Evolutionary conservation across 2,329 filamentous ascomycete genomes (phyloP).

Genomic region (Exutisphaerella laricina): DNA sequence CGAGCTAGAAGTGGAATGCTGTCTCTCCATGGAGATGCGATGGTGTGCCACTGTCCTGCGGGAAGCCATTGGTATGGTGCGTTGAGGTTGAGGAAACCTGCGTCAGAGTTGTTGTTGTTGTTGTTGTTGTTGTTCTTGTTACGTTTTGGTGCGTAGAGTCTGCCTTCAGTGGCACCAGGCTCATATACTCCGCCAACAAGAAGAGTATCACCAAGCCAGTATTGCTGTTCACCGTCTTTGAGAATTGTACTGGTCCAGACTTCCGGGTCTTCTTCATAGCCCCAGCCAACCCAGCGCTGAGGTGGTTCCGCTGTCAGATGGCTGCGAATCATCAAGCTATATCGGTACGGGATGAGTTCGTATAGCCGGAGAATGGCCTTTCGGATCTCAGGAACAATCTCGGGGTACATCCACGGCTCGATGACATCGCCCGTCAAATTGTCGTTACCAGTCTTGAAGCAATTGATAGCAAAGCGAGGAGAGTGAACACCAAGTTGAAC

Average conservation of each 20-base stretch:
- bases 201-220: slow-evolving; percentile 64
- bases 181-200: slow-evolving; percentile 64
- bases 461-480: slow-evolving; percentile 69
- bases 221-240: slow-evolving; percentile 62
- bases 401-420: slow-evolving; percentile 72
- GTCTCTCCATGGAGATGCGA: slow-evolving; percentile 47
- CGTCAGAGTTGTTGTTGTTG: slow-evolving; percentile 32
- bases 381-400: slow-evolving; percentile 58
- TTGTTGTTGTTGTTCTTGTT: no score
- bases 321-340: slow-evolving; percentile 58
- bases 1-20: slow-evolving; percentile 54
- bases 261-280: slow-evolving; percentile 60
- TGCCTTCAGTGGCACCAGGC: slow-evolving; percentile 49
- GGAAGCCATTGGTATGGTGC: slow-evolving; percentile 54
- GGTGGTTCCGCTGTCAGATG: slow-evolving; percentile 58
- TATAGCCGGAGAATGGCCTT: slow-evolving; percentile 65
- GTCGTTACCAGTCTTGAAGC: slow-evolving; percentile 66
- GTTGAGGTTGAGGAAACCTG: slow-evolving; percentile 60
- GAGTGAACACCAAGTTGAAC: slow-evolving; percentile 66
- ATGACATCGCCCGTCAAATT: slow-evolving; percentile 66
- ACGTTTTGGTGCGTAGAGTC: slow-evolving; percentile 57
- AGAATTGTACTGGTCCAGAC: slow-evolving; percentile 57
- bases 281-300: slow-evolving; percentile 69
- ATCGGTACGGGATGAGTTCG: slow-evolving; percentile 66
- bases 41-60: slow-evolving; percentile 50